phyloP scores from a whole-genome alignment of 2,329 filamentous ascomycete species.

The Aspergillus udagawae region DNA sequence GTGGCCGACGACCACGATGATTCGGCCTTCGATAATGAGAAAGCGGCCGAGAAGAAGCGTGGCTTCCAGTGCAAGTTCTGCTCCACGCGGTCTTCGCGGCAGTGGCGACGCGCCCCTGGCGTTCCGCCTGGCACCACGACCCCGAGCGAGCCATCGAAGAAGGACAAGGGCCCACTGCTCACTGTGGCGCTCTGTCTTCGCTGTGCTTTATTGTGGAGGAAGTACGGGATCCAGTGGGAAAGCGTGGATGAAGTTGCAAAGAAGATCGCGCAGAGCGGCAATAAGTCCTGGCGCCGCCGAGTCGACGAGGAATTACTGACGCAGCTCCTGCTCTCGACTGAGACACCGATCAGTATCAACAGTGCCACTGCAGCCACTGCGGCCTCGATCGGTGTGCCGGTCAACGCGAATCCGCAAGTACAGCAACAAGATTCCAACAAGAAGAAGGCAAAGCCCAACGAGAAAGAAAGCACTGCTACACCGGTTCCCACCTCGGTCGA shows the following conservation, averaged over 20 bases:
- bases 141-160: slow-evolving; percentile 61
- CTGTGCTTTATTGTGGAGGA: slow-evolving; percentile 89
- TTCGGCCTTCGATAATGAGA: slow-evolving; percentile 89
- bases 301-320: slow-evolving; percentile 78
- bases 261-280: slow-evolving; percentile 75
- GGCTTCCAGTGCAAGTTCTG: slow-evolving; percentile 95
- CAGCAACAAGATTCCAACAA: slow-evolving; percentile 51
- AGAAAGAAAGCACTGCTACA: slow-evolving; percentile 49
- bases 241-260: slow-evolving; percentile 86
- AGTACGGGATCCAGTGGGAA: slow-evolving; percentile 94
- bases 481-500: slow-evolving; percentile 43
- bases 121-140: slow-evolving; percentile 68
- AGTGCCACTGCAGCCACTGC: slow-evolving; percentile 42
- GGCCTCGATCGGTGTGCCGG: slow-evolving; percentile 38
- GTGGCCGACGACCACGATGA: slow-evolving; percentile 90
- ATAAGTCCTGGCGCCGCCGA: slow-evolving; percentile 79
- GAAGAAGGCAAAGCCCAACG: slow-evolving; percentile 55
- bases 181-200: slow-evolving; percentile 82
- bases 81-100: slow-evolving; percentile 69
- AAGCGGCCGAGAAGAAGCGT: slow-evolving; percentile 73
- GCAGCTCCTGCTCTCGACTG: slow-evolving; percentile 44
- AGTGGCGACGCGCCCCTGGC: slow-evolving; percentile 87
- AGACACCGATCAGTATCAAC: slow-evolving; percentile 43
- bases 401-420: slow-evolving; percentile 31
- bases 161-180: slow-evolving; percentile 70